Percentiles rank a stretch among this genome's conserved stretches.
Conservation (phyloP, 192 early-diverging fungal genomes). For the Allomyces macrogynus region DNA sequence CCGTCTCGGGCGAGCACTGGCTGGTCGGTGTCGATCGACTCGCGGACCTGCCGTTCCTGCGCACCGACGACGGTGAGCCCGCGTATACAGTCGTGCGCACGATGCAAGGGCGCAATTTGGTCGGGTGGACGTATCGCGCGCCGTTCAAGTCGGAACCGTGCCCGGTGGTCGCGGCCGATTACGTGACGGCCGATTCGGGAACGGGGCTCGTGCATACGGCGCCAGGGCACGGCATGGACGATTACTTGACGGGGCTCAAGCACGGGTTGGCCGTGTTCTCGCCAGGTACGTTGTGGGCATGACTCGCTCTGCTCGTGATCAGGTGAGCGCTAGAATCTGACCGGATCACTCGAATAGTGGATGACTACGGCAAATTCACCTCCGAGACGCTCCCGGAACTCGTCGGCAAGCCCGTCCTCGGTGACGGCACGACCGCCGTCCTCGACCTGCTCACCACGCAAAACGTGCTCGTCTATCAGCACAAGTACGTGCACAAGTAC, state of each 20-base stretch:
- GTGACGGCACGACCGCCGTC: slow-evolving; percentile 32
- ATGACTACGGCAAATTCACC: slow-evolving; percentile 45
- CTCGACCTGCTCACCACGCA: slow-evolving; percentile 23
- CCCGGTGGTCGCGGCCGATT: slow-evolving; percentile 36
- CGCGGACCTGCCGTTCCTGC: too few species aligned
- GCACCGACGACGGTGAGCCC: too few species aligned
- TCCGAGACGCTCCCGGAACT: slow-evolving; percentile 37
- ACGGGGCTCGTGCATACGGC: slow-evolving; percentile 67
- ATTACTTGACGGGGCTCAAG: slow-evolving; percentile 41
- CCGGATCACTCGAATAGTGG: slow-evolving; percentile 12
- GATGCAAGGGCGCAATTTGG: slow-evolving; percentile 20
- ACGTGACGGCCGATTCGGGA: slow-evolving; percentile 50
- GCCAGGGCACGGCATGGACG: slow-evolving; percentile 65
- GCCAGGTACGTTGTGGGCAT: slow-evolving; percentile 17
- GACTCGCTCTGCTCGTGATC: neutral
- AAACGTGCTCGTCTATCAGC: slow-evolving; percentile 22
- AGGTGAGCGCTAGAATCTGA: too few species aligned
- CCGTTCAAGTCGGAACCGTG: slow-evolving; percentile 21
- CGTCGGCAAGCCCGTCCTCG: slow-evolving; percentile 36
- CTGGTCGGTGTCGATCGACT: neutral
- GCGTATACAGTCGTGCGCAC: too few species aligned
- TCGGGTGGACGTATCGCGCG: slow-evolving; percentile 33
- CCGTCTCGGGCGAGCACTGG: neutral
- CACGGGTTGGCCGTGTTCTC: slow-evolving; percentile 37
- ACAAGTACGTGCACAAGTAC: slow-evolving; percentile 45